Percentiles rank a stretch among this genome's conserved stretches.
Evolutionary conservation across 805 yeast species (phyloP).

Genomic region (Tetrapisispora pingtungensis): DNA sequence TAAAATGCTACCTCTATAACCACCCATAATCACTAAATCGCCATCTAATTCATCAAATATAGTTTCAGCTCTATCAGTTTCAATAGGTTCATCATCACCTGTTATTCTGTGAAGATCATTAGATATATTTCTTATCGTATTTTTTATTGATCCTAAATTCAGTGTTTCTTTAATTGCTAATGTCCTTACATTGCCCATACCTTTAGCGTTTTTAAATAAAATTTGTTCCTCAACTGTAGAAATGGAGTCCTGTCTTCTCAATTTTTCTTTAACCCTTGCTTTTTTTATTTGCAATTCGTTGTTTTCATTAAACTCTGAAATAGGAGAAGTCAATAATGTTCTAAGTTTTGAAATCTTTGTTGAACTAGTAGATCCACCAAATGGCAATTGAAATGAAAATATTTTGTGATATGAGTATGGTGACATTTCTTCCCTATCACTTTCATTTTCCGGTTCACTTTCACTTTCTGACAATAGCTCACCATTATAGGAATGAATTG

Average conservation of each 20-base stretch:
- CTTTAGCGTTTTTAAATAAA: constrained; percentile 43
- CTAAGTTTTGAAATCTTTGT: constrained; percentile 7
- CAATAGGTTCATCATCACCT: constrained; percentile 7
- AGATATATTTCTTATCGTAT: constrained; percentile 15
- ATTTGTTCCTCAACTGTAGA: constrained; percentile 55
- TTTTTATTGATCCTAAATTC: constrained; percentile 34
- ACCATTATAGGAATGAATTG: neutral
- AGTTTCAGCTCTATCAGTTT: constrained; percentile 26
- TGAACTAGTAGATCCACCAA: constrained; percentile 25
- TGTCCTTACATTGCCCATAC: constrained; percentile 55
- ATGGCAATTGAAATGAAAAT: constrained; percentile 32
- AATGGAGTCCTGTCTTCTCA: constrained; percentile 45
- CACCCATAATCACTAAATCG: constrained; percentile 74
- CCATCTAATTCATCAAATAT: constrained; percentile 60
- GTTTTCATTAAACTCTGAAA: neutral
- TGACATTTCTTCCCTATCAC: neutral
- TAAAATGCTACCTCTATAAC: constrained; percentile 76
- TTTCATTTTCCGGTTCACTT: neutral
- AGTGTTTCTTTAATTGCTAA: constrained; percentile 61
- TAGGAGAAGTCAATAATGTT: constrained; percentile 10
- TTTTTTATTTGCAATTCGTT: constrained; percentile 4
- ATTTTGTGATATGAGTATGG: constrained; percentile 18
- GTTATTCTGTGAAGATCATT: constrained; percentile 16
- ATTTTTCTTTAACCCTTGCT: constrained; percentile 23
- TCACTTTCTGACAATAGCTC: neutral